A percentile compares a stretch with the other conserved stretches of the same genome.
phyloP scores from a whole-genome alignment of 1,139 yeast species.

The Saccharomycopsis hybrid region DNA sequence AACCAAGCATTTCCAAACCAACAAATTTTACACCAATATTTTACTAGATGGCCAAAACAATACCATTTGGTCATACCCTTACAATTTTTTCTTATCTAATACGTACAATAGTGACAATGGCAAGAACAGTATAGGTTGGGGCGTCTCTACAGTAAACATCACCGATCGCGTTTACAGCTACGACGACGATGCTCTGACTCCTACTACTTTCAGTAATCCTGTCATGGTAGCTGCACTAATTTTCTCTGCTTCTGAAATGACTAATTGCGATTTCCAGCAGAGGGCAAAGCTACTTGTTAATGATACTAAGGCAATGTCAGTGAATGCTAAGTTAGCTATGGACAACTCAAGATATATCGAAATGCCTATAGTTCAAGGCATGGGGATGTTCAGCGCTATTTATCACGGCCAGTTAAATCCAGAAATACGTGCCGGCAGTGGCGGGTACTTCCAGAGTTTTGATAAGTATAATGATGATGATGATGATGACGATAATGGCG shows the following conservation, averaged over 20 bases:
- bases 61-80: slow-evolving; percentile 53
- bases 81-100: slow-evolving; percentile 50
- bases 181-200: slow-evolving; percentile 35
- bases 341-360: slow-evolving; percentile 34
- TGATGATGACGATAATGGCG: slow-evolving; percentile 21
- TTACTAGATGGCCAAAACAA: slow-evolving; percentile 46
- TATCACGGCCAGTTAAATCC: slow-evolving; percentile 52
- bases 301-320: slow-evolving; percentile 25
- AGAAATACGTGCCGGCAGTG: slow-evolving; percentile 38
- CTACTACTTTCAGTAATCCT: slow-evolving; percentile 47
- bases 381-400: slow-evolving; percentile 67
- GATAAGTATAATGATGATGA: neutral
- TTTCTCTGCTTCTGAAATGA: slow-evolving; percentile 48
- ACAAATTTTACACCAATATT: slow-evolving; percentile 65
- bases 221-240: slow-evolving; percentile 43
- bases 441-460: slow-evolving; percentile 11
- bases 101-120: too few relatives aligned
- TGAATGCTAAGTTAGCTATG: slow-evolving; percentile 28
- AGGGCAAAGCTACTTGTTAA: slow-evolving; percentile 29
- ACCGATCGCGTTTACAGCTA: slow-evolving; percentile 47
- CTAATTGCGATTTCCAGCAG: slow-evolving; percentile 30
- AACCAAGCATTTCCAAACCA: slow-evolving; percentile 49
- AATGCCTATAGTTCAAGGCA: slow-evolving; percentile 55
- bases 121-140: slow-evolving; percentile 46
- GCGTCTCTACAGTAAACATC: slow-evolving; percentile 53